Evolutionary conservation across 345 rosid species (phyloP), one percentile per base, ranked within the genome.

Genomic region (Eucalyptus globulus): DNA sequence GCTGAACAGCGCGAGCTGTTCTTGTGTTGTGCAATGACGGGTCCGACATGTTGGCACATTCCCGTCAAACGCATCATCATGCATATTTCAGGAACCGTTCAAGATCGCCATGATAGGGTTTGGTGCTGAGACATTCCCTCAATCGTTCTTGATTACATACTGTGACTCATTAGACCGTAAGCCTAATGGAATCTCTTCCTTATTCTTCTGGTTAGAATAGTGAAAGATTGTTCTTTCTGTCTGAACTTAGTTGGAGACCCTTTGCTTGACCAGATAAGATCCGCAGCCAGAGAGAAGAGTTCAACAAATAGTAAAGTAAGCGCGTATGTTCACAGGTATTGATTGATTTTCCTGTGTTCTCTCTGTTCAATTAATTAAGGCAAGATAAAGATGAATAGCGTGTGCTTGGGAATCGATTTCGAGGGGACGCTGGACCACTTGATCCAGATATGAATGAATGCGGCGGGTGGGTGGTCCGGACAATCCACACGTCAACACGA

Each of bases 31-130:
- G 12, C 19, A 54, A 56, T 47, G 87, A 86, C 31, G 86, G 86
- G 87, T 86, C 88, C 85, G 89, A 56, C 44, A 69, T 93, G 94
- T 93, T 91, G 92, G 93, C 91, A 88, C 91, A 92, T 22, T 60
- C 76, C 40, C 81, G 49, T 87, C 92, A 91, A 94, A 80, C 89
- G 88, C 87, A 83, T 90, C 91, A 89, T 89, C 90, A 92, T 87
- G 62, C 92, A 92, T 88, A 89, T 89, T 54, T 81, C 85, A 88
- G 86, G 62, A n/a, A 19, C 45, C 45, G 45, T 34, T 56, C 45
- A 53, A 86, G 11, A 31, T 86, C 43, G 43, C 29, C 34, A 40
- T 86, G 85, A 76, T 76, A 4, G 15, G 29, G 69, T 40, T 76
- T 40, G 85, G 85, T 21, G 85, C 47, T 2, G 47, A 40, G 29